Evolutionary conservation across 2,329 filamentous ascomycete genomes (phyloP).

Genomic region (Apiospora kogelbergensis): DNA sequence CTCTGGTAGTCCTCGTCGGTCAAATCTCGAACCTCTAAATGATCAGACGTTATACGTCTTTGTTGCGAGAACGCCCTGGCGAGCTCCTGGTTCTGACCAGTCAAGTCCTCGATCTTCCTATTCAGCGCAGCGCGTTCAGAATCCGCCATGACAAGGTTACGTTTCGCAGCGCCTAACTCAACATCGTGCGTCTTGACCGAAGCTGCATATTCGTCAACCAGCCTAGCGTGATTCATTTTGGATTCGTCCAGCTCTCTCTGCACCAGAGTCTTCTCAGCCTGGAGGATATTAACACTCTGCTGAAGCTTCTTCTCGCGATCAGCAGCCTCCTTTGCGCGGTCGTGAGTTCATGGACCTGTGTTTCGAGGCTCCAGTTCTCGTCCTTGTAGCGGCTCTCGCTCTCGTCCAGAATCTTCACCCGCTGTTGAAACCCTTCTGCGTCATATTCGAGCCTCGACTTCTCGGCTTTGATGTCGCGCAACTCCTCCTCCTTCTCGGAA

Average conservation of each 20-base stretch:
- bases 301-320: slow-evolving; percentile 83
- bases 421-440: slow-evolving; percentile 74
- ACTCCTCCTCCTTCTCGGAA: slow-evolving; percentile 81
- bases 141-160: slow-evolving; percentile 76
- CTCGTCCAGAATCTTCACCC: slow-evolving; percentile 82
- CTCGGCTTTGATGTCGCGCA: slow-evolving; percentile 73
- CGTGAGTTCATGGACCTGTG: slow-evolving; percentile 81
- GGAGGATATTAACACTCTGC: slow-evolving; percentile 67
- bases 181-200: slow-evolving; percentile 83
- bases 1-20: slow-evolving; percentile 65
- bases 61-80: slow-evolving; percentile 78
- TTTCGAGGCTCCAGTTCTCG: slow-evolving; percentile 97
- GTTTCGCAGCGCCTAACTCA: slow-evolving; percentile 80
- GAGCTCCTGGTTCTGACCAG: slow-evolving; percentile 86
- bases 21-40: slow-evolving; percentile 56
- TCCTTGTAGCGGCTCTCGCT: slow-evolving; percentile 96
- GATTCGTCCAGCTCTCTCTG: slow-evolving; percentile 92
- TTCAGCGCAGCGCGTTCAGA: slow-evolving; percentile 76
- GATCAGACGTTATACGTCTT: slow-evolving; percentile 65
- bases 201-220: slow-evolving; percentile 77
- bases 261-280: slow-evolving; percentile 71
- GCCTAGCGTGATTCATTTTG: slow-evolving; percentile 74
- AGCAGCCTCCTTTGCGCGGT: slow-evolving; percentile 71
- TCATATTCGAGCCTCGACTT: slow-evolving; percentile 82
- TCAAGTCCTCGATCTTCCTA: slow-evolving; percentile 84